phyloP scores from a whole-genome alignment of 345 rosid species.

The Sisymbrium irio region DNA sequence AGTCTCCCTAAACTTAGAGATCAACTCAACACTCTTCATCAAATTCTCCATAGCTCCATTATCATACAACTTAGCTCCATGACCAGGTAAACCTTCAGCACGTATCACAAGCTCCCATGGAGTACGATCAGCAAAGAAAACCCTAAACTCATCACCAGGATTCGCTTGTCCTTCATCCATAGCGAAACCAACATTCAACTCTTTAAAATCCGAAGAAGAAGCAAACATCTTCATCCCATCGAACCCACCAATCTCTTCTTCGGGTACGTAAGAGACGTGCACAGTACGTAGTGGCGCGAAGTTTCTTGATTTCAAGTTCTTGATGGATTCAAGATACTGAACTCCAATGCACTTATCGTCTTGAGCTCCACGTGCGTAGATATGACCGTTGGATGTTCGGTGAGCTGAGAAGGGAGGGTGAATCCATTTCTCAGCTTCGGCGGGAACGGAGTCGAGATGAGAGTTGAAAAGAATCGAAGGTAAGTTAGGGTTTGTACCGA shows the following conservation, averaged over 20 bases:
- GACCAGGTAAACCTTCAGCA: conserved; percentile 72
- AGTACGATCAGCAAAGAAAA: conserved; percentile 72
- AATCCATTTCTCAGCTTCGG: conserved; percentile 71
- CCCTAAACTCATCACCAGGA: conserved; percentile 55
- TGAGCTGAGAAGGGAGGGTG: conserved; percentile 83
- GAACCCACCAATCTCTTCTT: conserved; percentile 79
- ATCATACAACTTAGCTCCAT: conserved; percentile 79
- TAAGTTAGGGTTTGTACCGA: conserved; percentile 64
- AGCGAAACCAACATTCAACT: conserved; percentile 72
- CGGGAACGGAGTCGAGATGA: conserved; percentile 93
- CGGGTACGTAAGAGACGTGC: conserved; percentile 68
- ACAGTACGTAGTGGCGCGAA: conserved; percentile 60
- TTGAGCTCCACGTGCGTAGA: conserved; percentile 85
- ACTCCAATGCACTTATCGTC: conserved; percentile 83
- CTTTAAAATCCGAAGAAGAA: conserved; percentile 52
- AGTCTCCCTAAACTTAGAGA: conserved; percentile 62
- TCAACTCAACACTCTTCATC: conserved; percentile 76
- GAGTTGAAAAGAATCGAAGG: conserved; percentile 80
- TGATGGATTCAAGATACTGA: conserved; percentile 79
- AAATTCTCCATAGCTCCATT: conserved; percentile 85
- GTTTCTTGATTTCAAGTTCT: conserved; percentile 46
- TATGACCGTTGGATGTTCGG: conserved; percentile 52
- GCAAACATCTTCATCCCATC: conserved; percentile 66
- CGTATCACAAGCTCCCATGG: conserved; percentile 57
- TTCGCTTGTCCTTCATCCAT: conserved; percentile 93